Evolutionary conservation across 305 asterid species (phyloP), one percentile per base, ranked within the genome.

Genomic region (Ilex paraguariensis): DNA sequence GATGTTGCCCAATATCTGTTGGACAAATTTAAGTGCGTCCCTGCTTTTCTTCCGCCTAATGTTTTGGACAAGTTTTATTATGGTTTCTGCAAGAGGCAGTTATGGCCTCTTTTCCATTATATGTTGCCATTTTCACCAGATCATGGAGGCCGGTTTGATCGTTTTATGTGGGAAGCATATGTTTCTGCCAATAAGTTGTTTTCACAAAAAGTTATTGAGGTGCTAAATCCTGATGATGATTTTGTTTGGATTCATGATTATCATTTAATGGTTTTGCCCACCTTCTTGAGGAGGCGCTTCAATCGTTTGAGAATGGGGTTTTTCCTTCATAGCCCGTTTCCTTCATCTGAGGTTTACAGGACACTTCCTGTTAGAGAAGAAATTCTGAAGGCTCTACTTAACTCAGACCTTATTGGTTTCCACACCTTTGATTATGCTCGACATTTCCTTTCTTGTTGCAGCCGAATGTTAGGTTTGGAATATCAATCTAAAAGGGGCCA

Each of bases 21-120:
- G 76, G 98, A 91, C 50, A 91, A 81, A 68, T 91, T 85, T 74
- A 84, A 75, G 63, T 91, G 98, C 33, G 96, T 85, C 54, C 84
- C 98, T 8, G 82, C 98, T 11, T 89, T 91, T 72, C 73, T 89
- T 65, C 95, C 98, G 0, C 96, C 95, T 13, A 77, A 73, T 73
- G 72, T 89, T 55, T 62, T 87, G 81, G 86, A 69, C 56, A 89
- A 84, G 61, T 91, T 84, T 61, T 91, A 91, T 67, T 82, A 91
- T 67, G 92, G 95, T 61, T 91, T 91, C 72, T 91, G 98, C 82
- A 91, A 91, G 89, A 85, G 84, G 81, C 95, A 82, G 70, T 66
- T 91, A 70, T 91, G 98, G 97, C 97, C 98, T 17, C 95, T 91
- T 60, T 87, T 89, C 73, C 98, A 91, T 76, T 91, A 91, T 52